A percentile compares a stretch with the other conserved stretches of the same genome.
phyloP scores from a whole-genome alignment of 495 filamentous ascomycete genomes.

The Bryoglossum gracile region DNA sequence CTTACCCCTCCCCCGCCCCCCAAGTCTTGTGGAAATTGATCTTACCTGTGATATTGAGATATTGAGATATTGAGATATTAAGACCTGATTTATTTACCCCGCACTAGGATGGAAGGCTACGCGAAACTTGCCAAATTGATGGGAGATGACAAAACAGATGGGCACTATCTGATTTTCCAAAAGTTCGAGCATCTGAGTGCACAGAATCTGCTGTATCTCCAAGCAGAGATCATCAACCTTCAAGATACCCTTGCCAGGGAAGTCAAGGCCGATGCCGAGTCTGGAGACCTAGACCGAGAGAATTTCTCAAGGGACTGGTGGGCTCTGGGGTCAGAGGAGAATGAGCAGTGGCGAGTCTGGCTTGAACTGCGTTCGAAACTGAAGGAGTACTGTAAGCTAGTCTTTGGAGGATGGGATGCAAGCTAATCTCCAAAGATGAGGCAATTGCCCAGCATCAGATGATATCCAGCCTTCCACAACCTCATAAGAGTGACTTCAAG shows the following conservation, averaged over 20 bases:
- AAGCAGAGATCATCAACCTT: slow-evolving; percentile 28
- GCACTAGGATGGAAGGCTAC: slow-evolving; percentile 14
- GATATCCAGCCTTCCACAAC: slow-evolving; percentile 18
- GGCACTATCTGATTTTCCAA: slow-evolving; percentile 24
- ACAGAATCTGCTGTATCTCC: slow-evolving; percentile 31
- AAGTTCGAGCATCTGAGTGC: slow-evolving; percentile 29
- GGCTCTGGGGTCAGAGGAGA: slow-evolving; percentile 10
- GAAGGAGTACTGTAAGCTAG: slow-evolving; percentile 17
- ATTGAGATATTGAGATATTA: too few relatives aligned
- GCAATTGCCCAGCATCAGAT: slow-evolving; percentile 17
- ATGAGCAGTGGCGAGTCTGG: slow-evolving; percentile 9
- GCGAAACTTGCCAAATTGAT: slow-evolving; percentile 18
- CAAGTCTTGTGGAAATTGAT: too few relatives aligned
- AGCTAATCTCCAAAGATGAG: slow-evolving; percentile 10
- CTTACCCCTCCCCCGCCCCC: too few relatives aligned
- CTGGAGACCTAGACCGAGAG: slow-evolving; percentile 1
- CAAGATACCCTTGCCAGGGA: slow-evolving; percentile 24
- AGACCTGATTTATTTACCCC: too few relatives aligned
- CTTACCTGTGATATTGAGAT: too few relatives aligned
- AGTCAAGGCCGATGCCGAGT: slow-evolving; percentile 18
- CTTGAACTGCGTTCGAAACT: slow-evolving; percentile 13
- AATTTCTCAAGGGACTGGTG: slow-evolving; percentile 14
- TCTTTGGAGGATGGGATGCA: neutral
- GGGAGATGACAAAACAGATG: slow-evolving; percentile 14
- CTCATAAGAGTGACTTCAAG: slow-evolving; percentile 17